These are phyloP conservation scores for Cladophialophora psammophila DNA, from an alignment of 2,329 filamentous ascomycete species.

Conservation along the genomic window DNA sequence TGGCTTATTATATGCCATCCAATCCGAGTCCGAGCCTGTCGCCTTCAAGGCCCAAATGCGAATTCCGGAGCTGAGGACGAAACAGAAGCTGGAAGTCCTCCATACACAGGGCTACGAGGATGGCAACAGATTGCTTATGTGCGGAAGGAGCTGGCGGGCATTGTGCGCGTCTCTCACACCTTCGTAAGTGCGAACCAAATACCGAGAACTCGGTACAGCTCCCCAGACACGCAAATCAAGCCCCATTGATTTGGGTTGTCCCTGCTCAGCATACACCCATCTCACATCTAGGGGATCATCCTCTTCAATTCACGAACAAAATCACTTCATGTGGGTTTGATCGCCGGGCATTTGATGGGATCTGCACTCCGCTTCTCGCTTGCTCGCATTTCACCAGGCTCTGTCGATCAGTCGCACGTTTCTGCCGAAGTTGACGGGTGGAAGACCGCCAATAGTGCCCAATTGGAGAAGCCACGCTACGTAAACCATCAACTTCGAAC, in stretches of 20 bases:
- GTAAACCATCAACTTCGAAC: neutral
- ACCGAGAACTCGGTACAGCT: neutral
- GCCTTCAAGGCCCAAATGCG: neutral
- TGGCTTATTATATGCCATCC: constrained; percentile 11
- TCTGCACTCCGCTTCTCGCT: constrained; percentile 12
- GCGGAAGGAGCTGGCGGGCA: too few species aligned
- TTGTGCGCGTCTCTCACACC: neutral
- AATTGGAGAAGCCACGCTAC: neutral
- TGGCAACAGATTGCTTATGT: too few species aligned
- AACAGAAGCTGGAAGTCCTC: neutral
- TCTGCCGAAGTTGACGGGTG: neutral
- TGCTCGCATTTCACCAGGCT: constrained; percentile 7
- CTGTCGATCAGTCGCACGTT: constrained; percentile 23
- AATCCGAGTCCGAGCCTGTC: neutral
- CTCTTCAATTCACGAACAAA: neutral
- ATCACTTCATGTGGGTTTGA: neutral
- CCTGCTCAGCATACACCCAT: neutral
- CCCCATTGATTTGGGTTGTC: neutral
- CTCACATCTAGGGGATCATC: neutral
- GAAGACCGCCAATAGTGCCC: neutral
- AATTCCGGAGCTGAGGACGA: neutral
- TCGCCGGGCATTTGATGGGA: constrained; percentile 7
- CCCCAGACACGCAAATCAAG: neutral
- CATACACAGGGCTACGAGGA: neutral
- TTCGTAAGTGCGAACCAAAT: neutral